Evolutionary conservation across 2,329 filamentous ascomycete species (phyloP), one percentile per base, ranked within the genome.

Genomic region (Tolypocladium sp.): DNA sequence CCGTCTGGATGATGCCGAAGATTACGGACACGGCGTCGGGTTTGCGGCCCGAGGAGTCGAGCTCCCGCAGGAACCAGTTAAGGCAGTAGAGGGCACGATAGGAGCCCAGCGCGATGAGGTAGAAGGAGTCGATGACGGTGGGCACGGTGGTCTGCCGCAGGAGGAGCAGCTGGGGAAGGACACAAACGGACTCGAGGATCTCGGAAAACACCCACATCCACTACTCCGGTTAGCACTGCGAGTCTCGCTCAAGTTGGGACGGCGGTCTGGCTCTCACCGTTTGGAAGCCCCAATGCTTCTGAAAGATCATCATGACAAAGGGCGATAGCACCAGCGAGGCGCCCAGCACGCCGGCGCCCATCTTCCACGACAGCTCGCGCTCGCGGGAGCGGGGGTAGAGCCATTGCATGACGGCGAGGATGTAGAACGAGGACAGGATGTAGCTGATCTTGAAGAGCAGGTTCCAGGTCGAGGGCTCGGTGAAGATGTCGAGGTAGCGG

Each of bases 111-210:
- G 91, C 86, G 56, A 94, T 79, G 58, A 97, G 89, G 74, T 97
- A 97, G 76, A 90, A 96, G n/a, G 91, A 96, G 72, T 96, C 91
- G 75, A 97, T 92, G 54, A 97, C 93, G 55, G 93, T 97, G 0
- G 93, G 93, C 0, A 97, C 91, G 33, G 87, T 92, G n/a, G 93
- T 97, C 73, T 97, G 92, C 61, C 93, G 90, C 17, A 97, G 85
- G 51, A 97, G 86, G 7, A 97, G 83, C 1, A 97, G 86, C 72
- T 97, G 93, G 0, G 93, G 93, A 25, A 97, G 85, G 40, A 97
- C 85, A 72, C 90, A 94, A 61, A 95, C 85, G 40, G 91, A 93
- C 76, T 97, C 93, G 68, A 97, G 88, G 65, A 96, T 89, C 66
- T 94, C 87, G 38, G 91, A 96, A 76, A 97, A 96, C 60, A 87